phyloP scores from a whole-genome alignment of 2,329 filamentous ascomycete species.

The Ascocoryne sarcoides region DNA sequence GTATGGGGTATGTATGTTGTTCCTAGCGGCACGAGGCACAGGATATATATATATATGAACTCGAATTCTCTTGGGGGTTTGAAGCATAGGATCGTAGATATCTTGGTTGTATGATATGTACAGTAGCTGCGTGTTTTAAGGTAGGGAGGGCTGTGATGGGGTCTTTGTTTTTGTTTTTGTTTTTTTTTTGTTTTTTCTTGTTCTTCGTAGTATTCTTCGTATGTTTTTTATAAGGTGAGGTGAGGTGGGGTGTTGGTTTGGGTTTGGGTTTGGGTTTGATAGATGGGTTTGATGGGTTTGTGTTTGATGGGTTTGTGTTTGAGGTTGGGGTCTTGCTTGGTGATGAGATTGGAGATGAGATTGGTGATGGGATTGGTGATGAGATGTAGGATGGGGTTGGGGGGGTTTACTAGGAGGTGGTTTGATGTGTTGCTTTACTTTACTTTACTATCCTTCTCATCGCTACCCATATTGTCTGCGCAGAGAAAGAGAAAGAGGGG shows the following conservation, averaged over 20 bases:
- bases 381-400: too few species aligned
- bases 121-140: not conserved
- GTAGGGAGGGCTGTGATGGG: not conserved
- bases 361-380: not conserved
- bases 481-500: too few species aligned
- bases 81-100: not conserved
- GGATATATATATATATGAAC: too few species aligned
- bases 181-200: not conserved
- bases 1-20: too few species aligned
- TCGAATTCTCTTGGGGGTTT: not conserved
- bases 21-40: too few species aligned
- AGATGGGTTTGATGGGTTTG: not conserved
- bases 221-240: not conserved
- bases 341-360: not conserved
- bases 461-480: too few species aligned
- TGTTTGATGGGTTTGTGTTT: not conserved
- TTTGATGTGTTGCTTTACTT: too few species aligned
- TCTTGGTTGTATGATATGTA: not conserved
- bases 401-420: too few species aligned
- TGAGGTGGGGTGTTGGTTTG: not conserved
- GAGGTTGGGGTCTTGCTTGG: too few species aligned
- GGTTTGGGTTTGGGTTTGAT: not conserved
- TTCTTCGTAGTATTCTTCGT: not conserved
- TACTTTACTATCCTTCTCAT: too few species aligned
- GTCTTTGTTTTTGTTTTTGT: not conserved